Base-by-base conservation (phyloP, 2,329 filamentous ascomycete genomes). In the Venturia effusa region DNA sequence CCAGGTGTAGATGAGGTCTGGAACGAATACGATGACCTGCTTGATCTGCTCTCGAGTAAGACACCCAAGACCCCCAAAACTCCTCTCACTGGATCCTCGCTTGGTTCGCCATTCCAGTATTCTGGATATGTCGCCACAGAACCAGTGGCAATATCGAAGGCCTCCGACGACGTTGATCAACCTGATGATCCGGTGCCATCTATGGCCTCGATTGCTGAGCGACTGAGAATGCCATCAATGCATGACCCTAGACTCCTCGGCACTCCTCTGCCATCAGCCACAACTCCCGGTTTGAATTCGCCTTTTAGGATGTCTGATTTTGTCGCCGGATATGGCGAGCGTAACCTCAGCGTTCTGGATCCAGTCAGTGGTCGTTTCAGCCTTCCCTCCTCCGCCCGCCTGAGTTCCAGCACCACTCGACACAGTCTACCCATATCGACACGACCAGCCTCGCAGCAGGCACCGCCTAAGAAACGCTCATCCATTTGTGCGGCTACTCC, bases 11-110 rank as follows among this genome's bases (percentile, higher is more conserved):
- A 97, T 69, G 93, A 97, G 71, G 83, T 96, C 1, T 97, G 93
- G 93, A 87, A 92, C 61, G 93, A 96, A 74, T 97, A 95, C 71
- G 87, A 97, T 68, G 93, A 97, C 69, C 78, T 97, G 15, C 83
- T 97, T 63, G 89, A 90, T 64, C 81, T 86, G 13, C 81, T 84
- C 61, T 68, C 80, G 11, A 59, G n/a, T 13, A 64, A 62, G 32
- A 54, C 60, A 8, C 65, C 64, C 10, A 59, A 51, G 43, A 72
- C 72, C 0, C 65, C 70, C 39, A 77, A 78, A 67, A 75, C 75
- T 1, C 80, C 80, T 2, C 75, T 76, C 1, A 77, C 81, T 5
- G 81, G 80, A 0, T 85, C 83, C 0, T 86, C 85, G 0, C 78
- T 79, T 32, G 82, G 82, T 0, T 68, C 69, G 41, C 71, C 72